Percentiles rank a stretch among this genome's conserved stretches.
Evolutionary conservation across 2,329 filamentous ascomycete genomes (phyloP).

Genomic region (Colletotrichum phormii): DNA sequence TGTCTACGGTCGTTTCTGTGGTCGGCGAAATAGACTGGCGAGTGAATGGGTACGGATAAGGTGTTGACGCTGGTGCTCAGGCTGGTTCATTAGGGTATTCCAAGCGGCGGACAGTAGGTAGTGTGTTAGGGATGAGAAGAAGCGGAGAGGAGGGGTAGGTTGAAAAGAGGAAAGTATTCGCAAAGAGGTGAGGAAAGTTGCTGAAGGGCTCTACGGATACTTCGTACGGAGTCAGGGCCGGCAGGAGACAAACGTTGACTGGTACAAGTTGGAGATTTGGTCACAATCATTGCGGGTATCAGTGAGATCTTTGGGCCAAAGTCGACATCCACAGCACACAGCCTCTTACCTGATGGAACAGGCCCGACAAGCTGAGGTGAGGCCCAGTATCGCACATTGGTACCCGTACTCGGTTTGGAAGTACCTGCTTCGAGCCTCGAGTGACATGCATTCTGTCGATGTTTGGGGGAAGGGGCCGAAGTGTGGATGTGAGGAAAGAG

Average conservation of each 20-base stretch:
- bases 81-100: neutral
- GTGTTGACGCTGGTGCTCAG: neutral
- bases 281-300: neutral
- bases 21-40: neutral
- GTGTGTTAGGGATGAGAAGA: neutral
- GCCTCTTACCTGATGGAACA: neutral
- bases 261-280: neutral
- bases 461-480: neutral
- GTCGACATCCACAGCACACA: neutral
- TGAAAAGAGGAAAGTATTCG: neutral
- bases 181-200: neutral
- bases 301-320: neutral
- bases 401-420: neutral
- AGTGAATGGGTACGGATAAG: neutral
- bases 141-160: neutral
- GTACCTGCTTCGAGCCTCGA: neutral
- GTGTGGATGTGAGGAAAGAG: neutral
- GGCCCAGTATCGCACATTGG: neutral
- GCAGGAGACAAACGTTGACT: too few species aligned
- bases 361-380: neutral
- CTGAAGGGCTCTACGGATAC: neutral
- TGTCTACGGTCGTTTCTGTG: neutral
- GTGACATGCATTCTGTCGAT: neutral
- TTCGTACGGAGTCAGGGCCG: neutral
- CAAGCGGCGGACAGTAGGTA: neutral